Base-by-base conservation (phyloP, 306 rosid genomes). In the Corylus avellana region DNA sequence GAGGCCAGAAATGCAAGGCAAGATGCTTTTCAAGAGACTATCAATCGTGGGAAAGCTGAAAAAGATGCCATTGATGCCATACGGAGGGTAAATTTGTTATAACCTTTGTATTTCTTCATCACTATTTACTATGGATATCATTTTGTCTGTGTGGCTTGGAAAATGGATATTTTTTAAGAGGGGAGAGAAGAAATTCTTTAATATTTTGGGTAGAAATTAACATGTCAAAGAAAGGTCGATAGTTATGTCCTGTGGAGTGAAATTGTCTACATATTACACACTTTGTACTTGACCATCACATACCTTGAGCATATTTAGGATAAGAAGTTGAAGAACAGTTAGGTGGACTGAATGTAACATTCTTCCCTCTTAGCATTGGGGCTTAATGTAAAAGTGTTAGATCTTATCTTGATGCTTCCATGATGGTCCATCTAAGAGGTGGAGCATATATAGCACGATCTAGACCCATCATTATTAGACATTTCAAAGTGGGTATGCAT, bases 31-130 rank as follows among this genome's bases (percentile, higher is more conserved):
- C 78, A 86, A 53, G 96, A 90, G 87, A 78, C 86, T 73, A 6
- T 84, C 73, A 83, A 84, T 61, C 90, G 94, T 50, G 85, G 85
- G n/a, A 91, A 85, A 83, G 92, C 93, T 59, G 94, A 95, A 88
- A 93, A 86, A 73, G 89, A 90, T 61, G 89, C 91, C 75, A 63
- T 91, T 74, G 86, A 88, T 48, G 86, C 92, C 71, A 84, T 89
- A 55, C 81, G 85, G 72, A 88, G 77, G 94, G 99, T 95, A 91
- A 78, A 11, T 44, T 20, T 69, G 0, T 75, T 49, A 42, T 77
- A 62, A 59, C 63, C 55, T 59, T 8, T 77, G 27, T 73, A 25
- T 69, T 76, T 66, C 58, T 78, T 66, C 54, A 35, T 64, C 67
- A 32, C 74, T 73, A 1, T 73, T 47, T 72, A 29, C 22, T 79